These are phyloP conservation scores for Coccomyxa subellipsoidea DNA, from an alignment of 163 green algal species.

Conservation along the genomic window DNA sequence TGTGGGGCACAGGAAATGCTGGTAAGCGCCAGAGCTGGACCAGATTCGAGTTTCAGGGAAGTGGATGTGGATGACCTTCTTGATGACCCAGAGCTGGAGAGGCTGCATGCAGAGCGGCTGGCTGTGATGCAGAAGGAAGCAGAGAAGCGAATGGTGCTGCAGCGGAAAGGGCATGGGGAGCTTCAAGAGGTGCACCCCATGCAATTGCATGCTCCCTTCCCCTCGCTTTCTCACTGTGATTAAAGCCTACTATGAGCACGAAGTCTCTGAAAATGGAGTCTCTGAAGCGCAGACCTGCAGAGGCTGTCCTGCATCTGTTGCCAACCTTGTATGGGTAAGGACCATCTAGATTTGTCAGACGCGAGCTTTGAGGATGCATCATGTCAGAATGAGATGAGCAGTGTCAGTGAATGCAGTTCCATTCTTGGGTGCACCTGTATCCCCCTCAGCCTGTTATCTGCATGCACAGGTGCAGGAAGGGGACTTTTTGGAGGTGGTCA, in stretches of 20 bases:
- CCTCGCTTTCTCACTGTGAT: too few species aligned
- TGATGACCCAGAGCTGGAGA: slow-evolving; percentile 88
- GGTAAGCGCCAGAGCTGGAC: slow-evolving; percentile 16
- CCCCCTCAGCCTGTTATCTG: too few species aligned
- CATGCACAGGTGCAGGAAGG: slow-evolving; percentile 37
- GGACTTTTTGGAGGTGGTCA: slow-evolving; percentile 86
- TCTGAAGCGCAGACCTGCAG: too few species aligned
- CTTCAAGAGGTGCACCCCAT: slow-evolving; percentile 34
- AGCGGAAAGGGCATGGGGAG: slow-evolving; percentile 81
- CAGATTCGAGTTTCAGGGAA: slow-evolving; percentile 7
- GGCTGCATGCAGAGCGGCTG: slow-evolving; percentile 81
- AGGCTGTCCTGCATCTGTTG: too few species aligned
- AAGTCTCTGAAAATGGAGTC: too few species aligned
- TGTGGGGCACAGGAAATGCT: slow-evolving; percentile 47
- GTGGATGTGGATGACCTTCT: slow-evolving; percentile 80
- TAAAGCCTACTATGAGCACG: too few species aligned
- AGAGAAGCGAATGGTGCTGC: slow-evolving; percentile 75
- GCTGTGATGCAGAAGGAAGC: slow-evolving; percentile 71
- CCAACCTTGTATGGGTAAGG: too few species aligned
- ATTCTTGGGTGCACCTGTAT: too few species aligned
- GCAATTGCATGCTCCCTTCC: background rate
- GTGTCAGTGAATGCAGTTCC: too few species aligned
- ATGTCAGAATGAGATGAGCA: too few species aligned
- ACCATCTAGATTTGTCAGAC: too few species aligned
- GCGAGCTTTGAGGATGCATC: too few species aligned